Evolutionary conservation across 2,329 filamentous ascomycete species (phyloP).

Genomic region (Pseudogymnoascus sp.): DNA sequence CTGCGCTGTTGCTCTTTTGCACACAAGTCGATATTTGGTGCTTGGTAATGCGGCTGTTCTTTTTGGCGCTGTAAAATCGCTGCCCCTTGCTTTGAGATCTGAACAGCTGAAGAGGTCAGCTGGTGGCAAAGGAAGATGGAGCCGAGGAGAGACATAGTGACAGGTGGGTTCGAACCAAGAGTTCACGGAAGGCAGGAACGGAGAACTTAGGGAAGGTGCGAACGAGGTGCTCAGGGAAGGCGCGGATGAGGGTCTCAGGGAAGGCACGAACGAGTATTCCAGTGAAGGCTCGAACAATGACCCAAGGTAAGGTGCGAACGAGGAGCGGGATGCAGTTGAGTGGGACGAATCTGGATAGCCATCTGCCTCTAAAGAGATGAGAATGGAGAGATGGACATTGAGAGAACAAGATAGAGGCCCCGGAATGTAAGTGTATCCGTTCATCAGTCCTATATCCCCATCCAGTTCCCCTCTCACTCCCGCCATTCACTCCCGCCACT

Average conservation of each 20-base stretch:
- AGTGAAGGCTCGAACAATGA: neutral
- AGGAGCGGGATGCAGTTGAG: neutral
- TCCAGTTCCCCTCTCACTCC: neutral
- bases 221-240: neutral
- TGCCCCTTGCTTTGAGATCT: neutral
- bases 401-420: neutral
- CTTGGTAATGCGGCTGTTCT: neutral
- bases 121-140: neutral
- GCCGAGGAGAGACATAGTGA: neutral
- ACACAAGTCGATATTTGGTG: neutral
- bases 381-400: neutral
- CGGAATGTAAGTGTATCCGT: no score
- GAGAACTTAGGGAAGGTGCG: neutral
- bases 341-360: neutral
- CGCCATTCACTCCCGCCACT: conserved; percentile 17
- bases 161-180: neutral
- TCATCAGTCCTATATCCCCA: neutral
- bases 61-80: neutral
- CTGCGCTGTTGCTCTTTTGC: neutral
- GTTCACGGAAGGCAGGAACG: neutral
- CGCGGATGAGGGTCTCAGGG: neutral
- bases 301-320: neutral
- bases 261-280: neutral
- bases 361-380: neutral
- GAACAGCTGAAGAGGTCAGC: neutral